Percentiles rank a stretch among this genome's conserved stretches.
Conservation (phyloP, 2,329 filamentous ascomycete species). For the Trichophyton benhamiae region DNA sequence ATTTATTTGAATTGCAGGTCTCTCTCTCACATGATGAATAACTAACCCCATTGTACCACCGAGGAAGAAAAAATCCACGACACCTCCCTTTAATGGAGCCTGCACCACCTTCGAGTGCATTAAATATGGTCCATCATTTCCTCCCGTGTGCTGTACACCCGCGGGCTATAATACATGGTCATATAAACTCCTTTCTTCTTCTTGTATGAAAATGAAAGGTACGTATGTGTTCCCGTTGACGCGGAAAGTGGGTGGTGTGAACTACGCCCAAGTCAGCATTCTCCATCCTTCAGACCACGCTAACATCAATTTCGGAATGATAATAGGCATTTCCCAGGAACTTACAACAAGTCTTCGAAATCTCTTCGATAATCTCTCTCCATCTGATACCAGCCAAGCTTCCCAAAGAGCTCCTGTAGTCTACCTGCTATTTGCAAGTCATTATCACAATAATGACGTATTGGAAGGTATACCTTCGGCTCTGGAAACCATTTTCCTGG, state of each 20-base stretch:
- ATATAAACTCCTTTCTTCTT: background rate
- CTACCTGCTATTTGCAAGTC: background rate
- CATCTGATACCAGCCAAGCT: background rate
- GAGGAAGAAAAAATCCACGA: background rate
- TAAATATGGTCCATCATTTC: background rate
- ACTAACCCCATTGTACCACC: background rate
- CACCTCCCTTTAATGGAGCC: background rate
- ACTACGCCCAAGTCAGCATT: background rate
- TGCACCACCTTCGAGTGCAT: background rate
- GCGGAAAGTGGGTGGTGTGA: background rate
- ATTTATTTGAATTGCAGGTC: background rate
- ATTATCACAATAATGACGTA: background rate
- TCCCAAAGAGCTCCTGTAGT: background rate
- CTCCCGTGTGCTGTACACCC: background rate
- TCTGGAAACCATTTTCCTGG: constrained; percentile 3
- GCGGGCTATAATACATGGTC: background rate
- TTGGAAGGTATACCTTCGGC: background rate
- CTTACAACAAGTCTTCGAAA: background rate
- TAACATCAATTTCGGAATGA: background rate
- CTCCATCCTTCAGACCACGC: background rate
- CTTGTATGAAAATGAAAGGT: constrained; percentile 3
- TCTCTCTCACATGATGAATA: background rate
- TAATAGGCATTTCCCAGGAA: background rate
- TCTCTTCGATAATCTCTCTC: background rate
- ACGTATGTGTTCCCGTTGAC: constrained; percentile 1